Base-by-base conservation (phyloP, 2,329 filamentous ascomycete genomes). In the Corinectria fuckeliana region DNA sequence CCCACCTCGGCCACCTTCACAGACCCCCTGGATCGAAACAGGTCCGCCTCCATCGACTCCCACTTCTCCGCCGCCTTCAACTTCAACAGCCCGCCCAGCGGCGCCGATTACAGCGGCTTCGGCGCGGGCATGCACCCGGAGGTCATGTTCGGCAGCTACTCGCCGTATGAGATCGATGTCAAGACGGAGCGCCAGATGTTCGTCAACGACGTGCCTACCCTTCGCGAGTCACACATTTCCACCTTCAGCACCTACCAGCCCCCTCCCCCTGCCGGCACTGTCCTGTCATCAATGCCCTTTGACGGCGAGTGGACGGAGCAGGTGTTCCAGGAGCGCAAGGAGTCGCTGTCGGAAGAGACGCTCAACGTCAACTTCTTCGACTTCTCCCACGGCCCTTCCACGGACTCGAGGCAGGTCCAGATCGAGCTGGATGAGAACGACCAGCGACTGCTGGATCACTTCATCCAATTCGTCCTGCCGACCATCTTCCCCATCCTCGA, bases 111-210 rank as follows among this genome's bases (percentile, higher is more conserved):
- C 78, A 86, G 82, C 70, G 84, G 80, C 72, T 91, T 90, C 79
- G 85, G 82, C 65, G 78, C 80, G 16, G 83, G 85, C 79, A 85
- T 89, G 77, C 90, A 85, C 66, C 78, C 82, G 11, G 84, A 90
- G 74, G 77, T 86, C 71, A 81, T 85, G 77, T 83, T 84, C 60
- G 75, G 75, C 63, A 80, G 85, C 64, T 90, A 85, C 75, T 86
- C 90, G 18, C 92, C 93, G 0, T 97, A 96, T 74, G 94, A 97
- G 77, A 89, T 97, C 61, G 94, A 97, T 75, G 91, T 98, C 80
- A 96, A 94, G 84, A 97, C 93, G 1, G 94, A 97, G 80, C 86
- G 92, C 65, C 92, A 97, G 69, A 93, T 96, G 82, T 97, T 91
- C 76, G 88, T 97, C 76, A 92, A 97, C 71, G 91, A 97, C 73